A percentile compares a stretch with the other conserved stretches of the same genome.
phyloP scores from a whole-genome alignment of 1,284 basidiomycete species.

The Cerrena zonata region DNA sequence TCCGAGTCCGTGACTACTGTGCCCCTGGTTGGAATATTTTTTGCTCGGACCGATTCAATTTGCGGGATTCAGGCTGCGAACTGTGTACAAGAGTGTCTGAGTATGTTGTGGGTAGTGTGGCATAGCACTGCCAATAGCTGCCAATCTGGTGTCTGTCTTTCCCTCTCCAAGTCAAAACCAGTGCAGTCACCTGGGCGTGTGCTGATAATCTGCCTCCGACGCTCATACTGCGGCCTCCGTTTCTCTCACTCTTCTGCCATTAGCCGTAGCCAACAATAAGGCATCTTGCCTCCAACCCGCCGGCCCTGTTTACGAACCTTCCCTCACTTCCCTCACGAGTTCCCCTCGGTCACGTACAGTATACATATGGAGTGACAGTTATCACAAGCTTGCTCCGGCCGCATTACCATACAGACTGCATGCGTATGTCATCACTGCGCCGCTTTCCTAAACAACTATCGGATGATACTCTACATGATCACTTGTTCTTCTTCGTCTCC shows the following conservation, averaged over 20 bases:
- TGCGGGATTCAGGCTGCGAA: too few species aligned
- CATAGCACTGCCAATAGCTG: too few species aligned
- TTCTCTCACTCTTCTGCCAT: not conserved
- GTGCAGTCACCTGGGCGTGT: not conserved
- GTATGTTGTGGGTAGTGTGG: too few species aligned
- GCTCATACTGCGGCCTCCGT: not conserved
- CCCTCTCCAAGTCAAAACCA: too few species aligned
- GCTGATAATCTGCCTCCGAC: not conserved
- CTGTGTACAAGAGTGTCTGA: too few species aligned
- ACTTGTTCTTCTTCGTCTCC: constrained; percentile 33
- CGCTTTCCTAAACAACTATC: not conserved
- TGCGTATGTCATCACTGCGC: not conserved
- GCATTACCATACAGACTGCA: constrained; percentile 7
- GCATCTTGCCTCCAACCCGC: constrained; percentile 2
- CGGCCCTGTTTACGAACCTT: not conserved
- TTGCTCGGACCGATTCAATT: too few species aligned
- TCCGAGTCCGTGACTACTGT: too few species aligned
- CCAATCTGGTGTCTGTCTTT: too few species aligned
- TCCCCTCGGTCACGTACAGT: too few species aligned
- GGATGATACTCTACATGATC: constrained; percentile 15
- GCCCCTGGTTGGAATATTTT: too few species aligned
- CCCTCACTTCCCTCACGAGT: not conserved
- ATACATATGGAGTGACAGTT: not conserved
- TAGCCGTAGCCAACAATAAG: not conserved
- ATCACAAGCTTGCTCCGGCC: constrained; percentile 15